Conservation (phyloP, 2,329 filamentous ascomycete genomes). For the Colletotrichum filicis region DNA sequence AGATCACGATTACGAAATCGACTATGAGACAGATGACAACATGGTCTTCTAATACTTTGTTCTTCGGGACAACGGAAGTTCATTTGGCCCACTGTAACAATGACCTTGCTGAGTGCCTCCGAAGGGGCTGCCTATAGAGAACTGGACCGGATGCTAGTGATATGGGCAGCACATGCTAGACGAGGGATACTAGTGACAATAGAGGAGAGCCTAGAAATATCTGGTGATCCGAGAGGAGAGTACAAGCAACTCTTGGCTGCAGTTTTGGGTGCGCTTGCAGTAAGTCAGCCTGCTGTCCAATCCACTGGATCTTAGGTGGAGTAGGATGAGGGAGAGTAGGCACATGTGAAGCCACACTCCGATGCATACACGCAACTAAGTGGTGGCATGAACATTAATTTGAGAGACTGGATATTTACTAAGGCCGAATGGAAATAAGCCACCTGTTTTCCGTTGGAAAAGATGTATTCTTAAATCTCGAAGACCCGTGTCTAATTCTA, state of each 20-base stretch:
- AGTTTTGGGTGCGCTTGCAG: too few relatives aligned
- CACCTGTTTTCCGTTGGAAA: too few relatives aligned
- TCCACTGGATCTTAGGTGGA: too few relatives aligned
- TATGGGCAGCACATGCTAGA: background rate
- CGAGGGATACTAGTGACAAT: background rate
- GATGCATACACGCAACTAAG: too few relatives aligned
- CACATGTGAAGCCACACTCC: too few relatives aligned
- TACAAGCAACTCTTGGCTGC: background rate
- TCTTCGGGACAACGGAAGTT: background rate
- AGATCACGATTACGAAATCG: background rate
- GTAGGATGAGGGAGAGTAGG: too few relatives aligned
- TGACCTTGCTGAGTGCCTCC: background rate
- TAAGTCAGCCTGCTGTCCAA: too few relatives aligned
- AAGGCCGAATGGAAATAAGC: too few relatives aligned
- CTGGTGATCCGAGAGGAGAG: background rate
- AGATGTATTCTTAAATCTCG: too few relatives aligned
- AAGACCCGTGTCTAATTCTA: too few relatives aligned
- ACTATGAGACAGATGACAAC: background rate
- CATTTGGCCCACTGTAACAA: background rate
- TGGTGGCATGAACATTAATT: too few relatives aligned
- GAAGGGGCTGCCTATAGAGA: background rate
- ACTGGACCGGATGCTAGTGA: background rate
- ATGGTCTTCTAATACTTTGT: background rate
- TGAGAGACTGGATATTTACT: too few relatives aligned
- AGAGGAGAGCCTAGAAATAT: background rate